Conservation (phyloP, 306 rosid genomes). For the Elaeagnus macrophylla region DNA sequence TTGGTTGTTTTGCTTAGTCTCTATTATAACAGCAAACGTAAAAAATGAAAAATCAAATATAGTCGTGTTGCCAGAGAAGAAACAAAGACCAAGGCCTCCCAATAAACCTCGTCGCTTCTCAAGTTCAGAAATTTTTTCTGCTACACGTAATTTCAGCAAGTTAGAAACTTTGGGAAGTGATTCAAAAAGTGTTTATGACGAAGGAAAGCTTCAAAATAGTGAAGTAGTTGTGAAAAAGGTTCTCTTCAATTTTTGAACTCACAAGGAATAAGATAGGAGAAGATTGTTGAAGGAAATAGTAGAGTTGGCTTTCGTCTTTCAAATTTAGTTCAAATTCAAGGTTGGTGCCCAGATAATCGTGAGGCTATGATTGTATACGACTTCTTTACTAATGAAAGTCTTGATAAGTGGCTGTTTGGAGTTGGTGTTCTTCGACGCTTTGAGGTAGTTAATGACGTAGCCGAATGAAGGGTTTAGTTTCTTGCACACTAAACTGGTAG, state of each 20-base stretch:
- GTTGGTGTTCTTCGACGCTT: constrained; percentile 59
- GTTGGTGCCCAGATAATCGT: constrained; percentile 56
- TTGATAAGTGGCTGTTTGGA: constrained; percentile 70
- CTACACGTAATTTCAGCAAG: constrained; percentile 47
- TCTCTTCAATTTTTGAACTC: constrained; percentile 44
- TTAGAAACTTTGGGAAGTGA: constrained; percentile 51
- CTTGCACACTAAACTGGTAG: constrained; percentile 42
- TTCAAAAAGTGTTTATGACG: constrained; percentile 41
- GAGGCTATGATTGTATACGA: constrained; percentile 55
- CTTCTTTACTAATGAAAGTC: constrained; percentile 56
- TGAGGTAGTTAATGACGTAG: constrained; percentile 53
- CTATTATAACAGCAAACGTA: constrained; percentile 31
- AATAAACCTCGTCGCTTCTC: constrained; percentile 52
- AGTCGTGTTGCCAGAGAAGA: constrained; percentile 25
- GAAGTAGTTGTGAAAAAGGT: constrained; percentile 58
- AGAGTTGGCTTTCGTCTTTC: constrained; percentile 51
- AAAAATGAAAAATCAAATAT: constrained; percentile 19
- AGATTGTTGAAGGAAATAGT: constrained; percentile 58
- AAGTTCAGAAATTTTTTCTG: constrained; percentile 36
- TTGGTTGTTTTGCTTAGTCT: constrained; percentile 29
- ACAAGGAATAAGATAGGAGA: constrained; percentile 38
- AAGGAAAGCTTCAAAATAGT: constrained; percentile 58
- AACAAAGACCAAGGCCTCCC: constrained; percentile 56
- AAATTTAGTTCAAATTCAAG: constrained; percentile 52
- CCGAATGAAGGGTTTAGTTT: constrained; percentile 47